Conservation (phyloP, 306 rosid genomes). For the Lagenaria siceraria region DNA sequence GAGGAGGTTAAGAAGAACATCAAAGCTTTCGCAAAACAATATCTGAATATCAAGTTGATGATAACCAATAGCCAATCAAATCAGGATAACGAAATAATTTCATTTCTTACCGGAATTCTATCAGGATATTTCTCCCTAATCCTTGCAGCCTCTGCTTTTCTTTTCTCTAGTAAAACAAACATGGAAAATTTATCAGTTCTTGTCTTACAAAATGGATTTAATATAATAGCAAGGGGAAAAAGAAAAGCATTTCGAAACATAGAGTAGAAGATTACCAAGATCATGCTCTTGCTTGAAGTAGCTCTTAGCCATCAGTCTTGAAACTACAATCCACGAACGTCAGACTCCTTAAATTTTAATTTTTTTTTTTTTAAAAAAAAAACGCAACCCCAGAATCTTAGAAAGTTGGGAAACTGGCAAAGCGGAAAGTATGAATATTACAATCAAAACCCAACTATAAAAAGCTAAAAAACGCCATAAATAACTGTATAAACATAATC, state of each 20-base stretch:
- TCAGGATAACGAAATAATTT: background rate
- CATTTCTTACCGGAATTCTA: slow-evolving; percentile 70
- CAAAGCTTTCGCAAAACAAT: background rate
- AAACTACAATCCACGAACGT: slow-evolving; percentile 22
- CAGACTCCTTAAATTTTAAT: background rate
- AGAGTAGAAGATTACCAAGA: slow-evolving; percentile 39
- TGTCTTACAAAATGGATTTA: slow-evolving; percentile 1
- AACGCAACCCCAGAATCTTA: background rate
- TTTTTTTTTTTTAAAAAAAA: too few species aligned
- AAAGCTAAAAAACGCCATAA: background rate
- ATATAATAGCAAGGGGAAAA: background rate
- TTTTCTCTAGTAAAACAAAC: slow-evolving; percentile 50
- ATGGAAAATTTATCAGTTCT: background rate
- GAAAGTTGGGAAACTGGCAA: background rate
- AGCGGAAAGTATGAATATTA: background rate
- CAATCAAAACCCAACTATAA: background rate
- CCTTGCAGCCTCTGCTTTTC: slow-evolving; percentile 85
- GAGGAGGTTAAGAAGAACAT: background rate
- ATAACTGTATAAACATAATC: background rate
- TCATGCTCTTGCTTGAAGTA: slow-evolving; percentile 97
- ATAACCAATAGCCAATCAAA: background rate
- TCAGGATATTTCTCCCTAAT: slow-evolving; percentile 89
- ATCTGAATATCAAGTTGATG: background rate
- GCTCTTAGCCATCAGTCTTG: slow-evolving; percentile 78
- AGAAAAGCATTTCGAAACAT: background rate